These are phyloP conservation scores for Umbelopsis vinacea DNA, from an alignment of 192 early-diverging fungal genomes.

Conservation along the genomic window DNA sequence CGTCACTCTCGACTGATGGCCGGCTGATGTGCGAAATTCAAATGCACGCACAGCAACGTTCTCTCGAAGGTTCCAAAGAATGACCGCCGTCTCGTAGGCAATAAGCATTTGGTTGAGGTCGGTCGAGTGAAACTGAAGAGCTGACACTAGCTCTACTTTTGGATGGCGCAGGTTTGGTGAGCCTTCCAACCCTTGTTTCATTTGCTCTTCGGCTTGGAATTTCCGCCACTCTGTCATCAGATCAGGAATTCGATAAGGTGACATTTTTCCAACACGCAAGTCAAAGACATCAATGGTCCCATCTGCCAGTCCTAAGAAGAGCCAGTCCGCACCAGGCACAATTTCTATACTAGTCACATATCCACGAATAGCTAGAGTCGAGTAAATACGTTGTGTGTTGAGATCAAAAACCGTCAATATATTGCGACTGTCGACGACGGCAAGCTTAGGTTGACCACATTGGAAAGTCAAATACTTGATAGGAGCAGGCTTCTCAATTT, in stretches of 20 bases:
- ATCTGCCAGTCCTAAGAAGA: slow-evolving; percentile 54
- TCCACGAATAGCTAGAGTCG: slow-evolving; percentile 41
- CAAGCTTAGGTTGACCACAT: slow-evolving; percentile 49
- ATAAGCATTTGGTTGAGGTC: slow-evolving; percentile 58
- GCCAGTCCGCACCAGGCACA: slow-evolving; percentile 53
- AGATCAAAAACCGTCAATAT: slow-evolving; percentile 57
- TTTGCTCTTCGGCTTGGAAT: slow-evolving; percentile 22
- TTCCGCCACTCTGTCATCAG: slow-evolving; percentile 41
- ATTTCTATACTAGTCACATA: slow-evolving; percentile 53
- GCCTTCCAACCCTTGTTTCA: not conserved
- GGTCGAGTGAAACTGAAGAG: slow-evolving; percentile 52
- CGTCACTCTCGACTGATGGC: slow-evolving; percentile 34
- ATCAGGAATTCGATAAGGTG: slow-evolving; percentile 49
- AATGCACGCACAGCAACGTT: slow-evolving; percentile 39
- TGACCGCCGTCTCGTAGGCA: slow-evolving; percentile 50
- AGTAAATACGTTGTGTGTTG: slow-evolving; percentile 35
- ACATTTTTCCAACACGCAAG: slow-evolving; percentile 40
- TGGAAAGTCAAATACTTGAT: slow-evolving; percentile 58
- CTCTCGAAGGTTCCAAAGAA: slow-evolving; percentile 57
- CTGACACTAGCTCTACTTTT: slow-evolving; percentile 41
- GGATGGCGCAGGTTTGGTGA: not conserved
- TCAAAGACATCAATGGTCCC: slow-evolving; percentile 56
- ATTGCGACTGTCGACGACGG: slow-evolving; percentile 51
- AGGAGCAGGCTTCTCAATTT: slow-evolving; percentile 37
- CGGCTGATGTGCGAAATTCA: slow-evolving; percentile 26